Percentiles rank a stretch among this genome's conserved stretches.
Conservation (phyloP, 2,329 filamentous ascomycete genomes). For the Cladosporium halotolerans region DNA sequence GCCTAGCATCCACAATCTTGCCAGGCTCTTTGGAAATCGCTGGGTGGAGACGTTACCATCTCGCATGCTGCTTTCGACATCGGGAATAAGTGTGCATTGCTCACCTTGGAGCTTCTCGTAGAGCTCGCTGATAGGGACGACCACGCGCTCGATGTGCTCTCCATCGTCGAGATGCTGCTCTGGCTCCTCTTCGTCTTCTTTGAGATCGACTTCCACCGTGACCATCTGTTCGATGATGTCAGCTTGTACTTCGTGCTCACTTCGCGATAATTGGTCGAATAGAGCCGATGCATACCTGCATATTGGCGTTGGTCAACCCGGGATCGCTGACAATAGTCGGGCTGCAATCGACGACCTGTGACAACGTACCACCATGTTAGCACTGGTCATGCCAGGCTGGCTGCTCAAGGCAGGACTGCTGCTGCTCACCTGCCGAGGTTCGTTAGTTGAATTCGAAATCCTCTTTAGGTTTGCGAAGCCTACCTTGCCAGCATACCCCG, state of each 20-base stretch:
- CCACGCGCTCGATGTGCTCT: slow-evolving; percentile 55
- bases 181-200: slow-evolving; percentile 46
- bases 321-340: slow-evolving; percentile 63
- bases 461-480: slow-evolving; percentile 13
- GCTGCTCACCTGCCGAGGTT: slow-evolving; percentile 30
- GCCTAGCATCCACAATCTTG: slow-evolving; percentile 47
- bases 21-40: slow-evolving; percentile 40
- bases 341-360: slow-evolving; percentile 43
- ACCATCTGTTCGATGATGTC: slow-evolving; percentile 35
- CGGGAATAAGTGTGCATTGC: slow-evolving; percentile 2
- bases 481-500: slow-evolving; percentile 52
- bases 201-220: slow-evolving; percentile 52
- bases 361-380: slow-evolving; percentile 21
- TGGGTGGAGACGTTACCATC: slow-evolving; percentile 19
- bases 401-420: slow-evolving; percentile 56
- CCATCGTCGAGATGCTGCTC: slow-evolving; percentile 56
- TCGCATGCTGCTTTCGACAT: not conserved
- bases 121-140: slow-evolving; percentile 51
- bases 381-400: slow-evolving; percentile 44
- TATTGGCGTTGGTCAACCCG: slow-evolving; percentile 54
- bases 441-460: not conserved
- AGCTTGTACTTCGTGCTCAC: not conserved
- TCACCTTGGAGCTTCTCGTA: slow-evolving; percentile 48
- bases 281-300: slow-evolving; percentile 38
- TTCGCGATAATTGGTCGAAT: not conserved